Evolutionary conservation across 2,329 filamentous ascomycete genomes (phyloP).

Genomic region (Knufia fluminis): DNA sequence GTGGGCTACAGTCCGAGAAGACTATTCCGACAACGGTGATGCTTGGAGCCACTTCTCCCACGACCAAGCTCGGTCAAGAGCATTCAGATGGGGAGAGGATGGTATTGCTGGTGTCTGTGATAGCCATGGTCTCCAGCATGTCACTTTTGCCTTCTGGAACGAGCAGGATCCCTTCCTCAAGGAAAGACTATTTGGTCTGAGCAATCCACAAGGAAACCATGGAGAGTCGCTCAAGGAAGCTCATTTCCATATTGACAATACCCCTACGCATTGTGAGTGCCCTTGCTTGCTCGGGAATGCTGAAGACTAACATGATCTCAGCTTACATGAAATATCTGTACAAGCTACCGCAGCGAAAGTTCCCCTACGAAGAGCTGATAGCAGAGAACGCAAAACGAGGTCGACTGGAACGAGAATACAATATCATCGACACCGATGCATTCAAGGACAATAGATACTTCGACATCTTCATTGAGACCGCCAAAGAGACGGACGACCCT

Average conservation of each 20-base stretch:
- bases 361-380: conserved; percentile 83
- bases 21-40: conserved; percentile 83
- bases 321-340: conserved; percentile 98
- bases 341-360: conserved; percentile 87
- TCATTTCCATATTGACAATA: conserved; percentile 94
- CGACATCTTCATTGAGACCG: conserved; percentile 95
- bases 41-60: conserved; percentile 97
- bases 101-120: conserved; percentile 95
- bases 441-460: conserved; percentile 90
- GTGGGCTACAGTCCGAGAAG: conserved; percentile 85
- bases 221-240: conserved; percentile 95
- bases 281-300: neutral
- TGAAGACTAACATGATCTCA: conserved; percentile 12
- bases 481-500: conserved; percentile 84
- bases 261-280: conserved; percentile 51
- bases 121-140: conserved; percentile 81
- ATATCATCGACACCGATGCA: conserved; percentile 76
- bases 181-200: conserved; percentile 87
- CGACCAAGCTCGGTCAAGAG: conserved; percentile 77
- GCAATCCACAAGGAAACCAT: conserved; percentile 94
- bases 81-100: conserved; percentile 93
- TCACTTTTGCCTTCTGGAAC: conserved; percentile 96
- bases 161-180: conserved; percentile 92
- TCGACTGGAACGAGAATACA: conserved; percentile 76
- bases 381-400: conserved; percentile 71